These are phyloP conservation scores for Oenanthe javanica DNA, from an alignment of 140 eudicot genomes.

Conservation along the genomic window DNA sequence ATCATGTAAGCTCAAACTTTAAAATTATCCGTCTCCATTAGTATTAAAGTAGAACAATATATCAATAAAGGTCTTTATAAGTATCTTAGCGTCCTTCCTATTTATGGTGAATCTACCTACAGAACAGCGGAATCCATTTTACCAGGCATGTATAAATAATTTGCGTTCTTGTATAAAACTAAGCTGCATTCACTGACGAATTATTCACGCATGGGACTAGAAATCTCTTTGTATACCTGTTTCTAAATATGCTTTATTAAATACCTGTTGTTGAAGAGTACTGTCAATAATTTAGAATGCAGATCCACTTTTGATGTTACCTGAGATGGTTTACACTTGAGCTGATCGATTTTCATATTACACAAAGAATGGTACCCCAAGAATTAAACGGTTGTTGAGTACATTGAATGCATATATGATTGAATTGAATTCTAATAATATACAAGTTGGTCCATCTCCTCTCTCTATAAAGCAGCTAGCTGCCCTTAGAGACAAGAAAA, in stretches of 20 bases:
- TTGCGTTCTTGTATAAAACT: no score
- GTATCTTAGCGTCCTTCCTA: background rate
- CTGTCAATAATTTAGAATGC: background rate
- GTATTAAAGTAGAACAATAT: background rate
- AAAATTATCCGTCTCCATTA: background rate
- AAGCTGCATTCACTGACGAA: no score
- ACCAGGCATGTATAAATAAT: no score
- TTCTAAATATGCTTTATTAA: background rate
- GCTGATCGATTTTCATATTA: background rate
- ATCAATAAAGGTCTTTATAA: background rate
- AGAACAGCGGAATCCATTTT: background rate
- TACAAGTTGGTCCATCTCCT: background rate
- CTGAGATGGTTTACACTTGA: background rate
- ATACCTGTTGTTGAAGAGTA: background rate
- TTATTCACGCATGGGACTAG: background rate
- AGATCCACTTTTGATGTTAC: background rate
- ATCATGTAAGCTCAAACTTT: background rate
- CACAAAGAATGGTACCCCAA: constrained; percentile 2
- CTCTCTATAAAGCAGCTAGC: background rate
- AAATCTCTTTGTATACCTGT: background rate
- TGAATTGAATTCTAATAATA: background rate
- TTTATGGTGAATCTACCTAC: background rate
- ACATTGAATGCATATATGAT: background rate
- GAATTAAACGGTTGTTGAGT: background rate
- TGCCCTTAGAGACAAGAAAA: background rate